A percentile compares a stretch with the other conserved stretches of the same genome.
Conservation (phyloP, 305 asterid species). For the Fraxinus greggii region DNA sequence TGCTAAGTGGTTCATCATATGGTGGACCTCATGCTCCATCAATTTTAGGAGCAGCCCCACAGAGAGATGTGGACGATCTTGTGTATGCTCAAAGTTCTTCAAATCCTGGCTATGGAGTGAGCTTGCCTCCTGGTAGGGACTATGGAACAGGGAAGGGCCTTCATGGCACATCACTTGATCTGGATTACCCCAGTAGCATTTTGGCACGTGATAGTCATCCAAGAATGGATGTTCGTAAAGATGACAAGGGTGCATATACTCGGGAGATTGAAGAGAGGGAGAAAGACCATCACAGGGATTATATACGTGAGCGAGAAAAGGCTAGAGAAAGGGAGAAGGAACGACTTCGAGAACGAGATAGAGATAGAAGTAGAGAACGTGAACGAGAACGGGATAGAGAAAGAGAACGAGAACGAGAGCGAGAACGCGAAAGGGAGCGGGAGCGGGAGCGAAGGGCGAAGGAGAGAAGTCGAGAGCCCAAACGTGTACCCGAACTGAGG, state of each 20-base stretch:
- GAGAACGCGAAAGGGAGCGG: constrained; percentile 67
- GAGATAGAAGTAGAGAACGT: constrained; percentile 55
- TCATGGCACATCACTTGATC: constrained; percentile 55
- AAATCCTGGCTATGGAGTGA: constrained; percentile 96
- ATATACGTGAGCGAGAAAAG: constrained; percentile 71
- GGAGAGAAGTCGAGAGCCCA: constrained; percentile 69
- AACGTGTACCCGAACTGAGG: constrained; percentile 58
- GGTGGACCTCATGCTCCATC: constrained; percentile 73
- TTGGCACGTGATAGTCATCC: constrained; percentile 55
- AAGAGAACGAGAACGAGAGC: constrained; percentile 54
- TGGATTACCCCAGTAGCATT: constrained; percentile 63
- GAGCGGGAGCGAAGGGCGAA: constrained; percentile 53
- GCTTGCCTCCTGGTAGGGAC: constrained; percentile 99
- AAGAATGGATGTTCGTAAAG: constrained; percentile 67
- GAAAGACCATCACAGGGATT: constrained; percentile 53
- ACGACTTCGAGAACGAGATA: constrained; percentile 53
- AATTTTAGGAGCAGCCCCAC: constrained; percentile 92
- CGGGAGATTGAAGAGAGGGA: constrained; percentile 79
- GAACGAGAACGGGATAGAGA: constrained; percentile 59
- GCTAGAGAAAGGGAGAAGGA: constrained; percentile 78
- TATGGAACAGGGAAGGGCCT: constrained; percentile 91
- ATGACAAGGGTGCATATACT: constrained; percentile 59
- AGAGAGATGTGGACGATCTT: constrained; percentile 63
- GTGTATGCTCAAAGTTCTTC: constrained; percentile 63
- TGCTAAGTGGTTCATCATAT: constrained; percentile 60